Evolutionary conservation across 805 yeast genomes (phyloP).

Genomic region (Saccharomyces jurei): DNA sequence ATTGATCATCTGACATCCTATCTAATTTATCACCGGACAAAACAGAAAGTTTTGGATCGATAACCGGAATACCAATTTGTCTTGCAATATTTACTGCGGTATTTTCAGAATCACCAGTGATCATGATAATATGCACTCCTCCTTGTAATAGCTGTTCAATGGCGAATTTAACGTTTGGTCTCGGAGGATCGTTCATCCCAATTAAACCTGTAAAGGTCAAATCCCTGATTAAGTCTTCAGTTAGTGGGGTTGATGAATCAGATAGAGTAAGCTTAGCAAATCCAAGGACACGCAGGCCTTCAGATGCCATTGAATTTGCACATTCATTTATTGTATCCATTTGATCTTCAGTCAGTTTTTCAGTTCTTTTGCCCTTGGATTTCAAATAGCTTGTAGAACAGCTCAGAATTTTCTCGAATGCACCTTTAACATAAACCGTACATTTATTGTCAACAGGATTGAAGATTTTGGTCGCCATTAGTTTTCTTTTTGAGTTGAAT

Average conservation of each 20-base stretch:
- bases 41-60: conserved; percentile 56
- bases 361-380: conserved; percentile 50
- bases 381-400: conserved; percentile 53
- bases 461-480: conserved; percentile 72
- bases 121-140: conserved; percentile 97
- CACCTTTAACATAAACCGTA: conserved; percentile 79
- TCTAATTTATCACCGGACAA: conserved; percentile 82
- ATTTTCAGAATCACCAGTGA: conserved; percentile 87
- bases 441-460: conserved; percentile 46
- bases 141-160: conserved; percentile 74
- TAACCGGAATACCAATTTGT: conserved; percentile 81
- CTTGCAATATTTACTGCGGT: conserved; percentile 81
- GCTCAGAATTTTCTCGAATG: conserved; percentile 63
- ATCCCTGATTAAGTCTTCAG: conserved; percentile 42
- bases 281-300: conserved; percentile 81
- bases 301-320: conserved; percentile 61
- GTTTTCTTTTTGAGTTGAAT: conserved; percentile 75
- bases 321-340: conserved; percentile 42
- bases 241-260: conserved; percentile 22
- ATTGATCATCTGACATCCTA: conserved; percentile 57
- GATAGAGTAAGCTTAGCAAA: conserved; percentile 50
- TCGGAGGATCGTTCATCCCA: conserved; percentile 98
- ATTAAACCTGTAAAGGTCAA: conserved; percentile 76
- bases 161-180: conserved; percentile 74
- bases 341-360: conserved; percentile 47